A percentile compares a stretch with the other conserved stretches of the same genome.
Evolutionary conservation across 352 stramenopile species (phyloP).

Genomic region (Globisporangium mamillatum): DNA sequence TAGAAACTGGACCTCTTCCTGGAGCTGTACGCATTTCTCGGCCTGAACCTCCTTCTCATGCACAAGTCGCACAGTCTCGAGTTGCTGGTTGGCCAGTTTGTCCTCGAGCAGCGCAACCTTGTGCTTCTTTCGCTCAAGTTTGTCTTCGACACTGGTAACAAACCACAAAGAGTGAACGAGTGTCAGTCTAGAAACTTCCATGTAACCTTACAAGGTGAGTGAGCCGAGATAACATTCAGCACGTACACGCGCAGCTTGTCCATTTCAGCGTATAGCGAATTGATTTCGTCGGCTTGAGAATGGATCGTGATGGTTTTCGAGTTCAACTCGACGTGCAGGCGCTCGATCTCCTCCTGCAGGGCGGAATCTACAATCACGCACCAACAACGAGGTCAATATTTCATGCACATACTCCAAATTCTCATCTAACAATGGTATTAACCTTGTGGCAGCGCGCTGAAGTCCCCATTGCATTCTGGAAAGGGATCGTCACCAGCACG

Average conservation of each 20-base stretch:
- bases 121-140: slow-evolving; percentile 36
- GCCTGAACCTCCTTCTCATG: slow-evolving; percentile 46
- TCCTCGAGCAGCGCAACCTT: slow-evolving; percentile 29
- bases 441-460: slow-evolving; percentile 8
- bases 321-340: slow-evolving; percentile 47
- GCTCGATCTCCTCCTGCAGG: slow-evolving; percentile 58
- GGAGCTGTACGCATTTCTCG: slow-evolving; percentile 40
- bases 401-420: neutral
- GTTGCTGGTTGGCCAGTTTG: slow-evolving; percentile 31
- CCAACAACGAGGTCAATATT: neutral
- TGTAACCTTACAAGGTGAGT: too few species aligned
- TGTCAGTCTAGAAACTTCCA: neutral
- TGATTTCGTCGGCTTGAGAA: slow-evolving; percentile 58
- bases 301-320: slow-evolving; percentile 58
- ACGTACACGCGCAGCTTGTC: slow-evolving; percentile 46
- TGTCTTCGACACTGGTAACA: slow-evolving; percentile 28
- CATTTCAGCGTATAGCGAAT: slow-evolving; percentile 50
- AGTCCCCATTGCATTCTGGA: slow-evolving; percentile 5
- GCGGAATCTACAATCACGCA: slow-evolving; percentile 22
- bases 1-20: slow-evolving; percentile 61
- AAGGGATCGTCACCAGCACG: slow-evolving; percentile 14
- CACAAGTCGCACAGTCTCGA: slow-evolving; percentile 49
- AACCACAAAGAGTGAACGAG: neutral
- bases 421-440: neutral
- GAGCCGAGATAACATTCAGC: neutral